Evolutionary conservation across 2,329 filamentous ascomycete genomes (phyloP), one percentile per base, ranked within the genome.

Genomic region (Grosmannia serpens): DNA sequence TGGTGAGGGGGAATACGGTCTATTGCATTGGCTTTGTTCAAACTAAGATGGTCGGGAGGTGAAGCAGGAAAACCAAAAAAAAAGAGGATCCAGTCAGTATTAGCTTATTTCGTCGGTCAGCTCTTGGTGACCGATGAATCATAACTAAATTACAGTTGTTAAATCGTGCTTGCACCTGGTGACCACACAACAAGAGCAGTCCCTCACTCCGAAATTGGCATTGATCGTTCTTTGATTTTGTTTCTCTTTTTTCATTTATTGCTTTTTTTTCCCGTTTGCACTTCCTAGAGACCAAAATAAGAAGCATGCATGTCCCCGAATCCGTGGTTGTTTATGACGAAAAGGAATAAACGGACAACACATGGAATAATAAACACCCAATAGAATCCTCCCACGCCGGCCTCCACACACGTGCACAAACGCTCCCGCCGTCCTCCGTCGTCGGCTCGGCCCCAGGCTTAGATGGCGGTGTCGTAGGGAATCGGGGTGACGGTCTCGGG

Each of bases 381-480:
- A 38, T 31, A 22, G 38, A 53, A 44, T n/a, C 53, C 26, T 44
- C 11, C 38, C 24, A 29, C 22, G 31, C 52, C 22, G 31, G 33
- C 33, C 52, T 38, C 13, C n/a, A 41, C 9, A n/a, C 27, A 3
- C 10, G 22, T 20, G 22, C 29, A 35, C 50, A 53, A 27, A 27
- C 29, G 29, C 51, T 35, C 17, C 49, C 8, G 49, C 26, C 49
- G 46, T 53, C 51, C 51, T 24, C 51, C 51, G n/a, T 41, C 33
- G 17, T 24, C 50, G 2, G 4, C 9, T 3, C 13, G 50, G 15
- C 29, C 4, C 20, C 5, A 6, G 6, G 35, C 24, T 62, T 94
- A 99, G 77, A 99, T 97, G 73, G 89, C 92, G 70, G 94, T 99
- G 84, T 97, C 94, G 86, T 97, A 99, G 71, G 94, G 79, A 69